Conservation (phyloP, 768 basidiomycete genomes). For the Pseudohyphozyma bogoriensis region DNA sequence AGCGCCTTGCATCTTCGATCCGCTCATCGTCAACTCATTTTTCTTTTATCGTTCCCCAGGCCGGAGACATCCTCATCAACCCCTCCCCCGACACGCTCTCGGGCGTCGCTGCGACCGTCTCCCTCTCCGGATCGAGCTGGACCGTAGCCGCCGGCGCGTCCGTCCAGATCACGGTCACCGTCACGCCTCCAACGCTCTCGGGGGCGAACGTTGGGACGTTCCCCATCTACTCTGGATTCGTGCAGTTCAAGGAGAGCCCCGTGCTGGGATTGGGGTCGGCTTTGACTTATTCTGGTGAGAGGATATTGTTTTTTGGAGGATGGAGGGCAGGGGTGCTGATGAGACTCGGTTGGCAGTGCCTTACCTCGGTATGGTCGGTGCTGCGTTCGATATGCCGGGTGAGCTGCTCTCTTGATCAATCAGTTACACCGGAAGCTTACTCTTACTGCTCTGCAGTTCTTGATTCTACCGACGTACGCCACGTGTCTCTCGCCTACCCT, state of each 20-base stretch:
- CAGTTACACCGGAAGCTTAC: neutral
- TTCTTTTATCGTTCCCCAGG: neutral
- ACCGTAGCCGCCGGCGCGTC: neutral
- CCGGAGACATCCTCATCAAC: neutral
- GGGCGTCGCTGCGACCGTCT: neutral
- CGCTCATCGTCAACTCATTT: neutral
- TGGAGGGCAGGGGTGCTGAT: neutral
- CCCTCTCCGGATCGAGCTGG: neutral
- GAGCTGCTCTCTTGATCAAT: neutral
- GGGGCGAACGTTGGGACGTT: neutral
- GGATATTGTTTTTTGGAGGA: neutral
- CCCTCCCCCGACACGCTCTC: neutral
- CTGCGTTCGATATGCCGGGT: constrained; percentile 43
- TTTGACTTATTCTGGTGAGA: neutral
- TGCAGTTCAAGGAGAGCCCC: neutral
- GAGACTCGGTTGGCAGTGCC: constrained; percentile 37
- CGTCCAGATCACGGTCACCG: neutral
- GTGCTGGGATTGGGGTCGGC: neutral
- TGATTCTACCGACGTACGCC: neutral
- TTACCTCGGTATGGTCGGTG: constrained; percentile 45
- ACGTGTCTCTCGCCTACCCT: too few species aligned
- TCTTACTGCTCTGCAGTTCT: constrained; percentile 46
- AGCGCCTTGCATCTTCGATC: neutral
- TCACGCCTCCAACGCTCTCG: neutral
- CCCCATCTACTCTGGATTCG: neutral